These are phyloP conservation scores for Bocquillonia castaneifolia DNA, from an alignment of 441 rosid species.

Conservation along the genomic window DNA sequence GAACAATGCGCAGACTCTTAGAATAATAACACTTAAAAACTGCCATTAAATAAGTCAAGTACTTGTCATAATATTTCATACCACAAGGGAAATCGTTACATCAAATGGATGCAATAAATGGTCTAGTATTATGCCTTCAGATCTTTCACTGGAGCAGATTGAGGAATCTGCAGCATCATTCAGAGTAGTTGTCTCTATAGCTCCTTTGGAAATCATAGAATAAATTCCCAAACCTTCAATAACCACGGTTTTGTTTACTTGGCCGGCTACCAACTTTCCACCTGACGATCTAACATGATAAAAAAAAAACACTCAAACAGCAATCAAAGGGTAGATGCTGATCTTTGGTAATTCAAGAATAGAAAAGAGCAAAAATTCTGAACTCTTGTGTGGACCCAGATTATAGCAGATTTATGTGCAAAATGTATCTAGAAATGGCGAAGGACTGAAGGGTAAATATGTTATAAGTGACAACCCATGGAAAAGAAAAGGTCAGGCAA, in stretches of 20 bases:
- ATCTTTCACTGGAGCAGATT: slow-evolving; percentile 36
- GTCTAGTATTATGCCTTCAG: slow-evolving; percentile 42
- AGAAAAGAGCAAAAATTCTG: background rate
- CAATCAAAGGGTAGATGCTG: background rate
- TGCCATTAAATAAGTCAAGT: background rate
- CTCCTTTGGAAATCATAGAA: slow-evolving; percentile 49
- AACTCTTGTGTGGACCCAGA: background rate
- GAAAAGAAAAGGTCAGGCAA: slow-evolving; percentile 7
- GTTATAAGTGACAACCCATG: background rate
- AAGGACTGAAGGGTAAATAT: background rate
- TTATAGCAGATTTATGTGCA: slow-evolving; percentile 3
- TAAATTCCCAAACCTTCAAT: slow-evolving; percentile 71
- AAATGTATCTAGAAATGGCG: background rate
- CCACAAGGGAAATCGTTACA: slow-evolving; percentile 60
- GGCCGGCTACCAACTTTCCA: slow-evolving; percentile 51
- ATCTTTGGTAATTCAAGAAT: background rate
- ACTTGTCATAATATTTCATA: slow-evolving; percentile 31
- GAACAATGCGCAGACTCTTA: background rate
- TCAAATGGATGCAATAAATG: slow-evolving; percentile 58
- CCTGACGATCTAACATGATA: slow-evolving; percentile 38
- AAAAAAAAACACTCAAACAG: slow-evolving; percentile 8
- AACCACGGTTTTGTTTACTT: slow-evolving; percentile 65
- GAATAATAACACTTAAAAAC: background rate
- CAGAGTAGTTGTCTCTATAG: slow-evolving; percentile 32
- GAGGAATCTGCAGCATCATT: slow-evolving; percentile 34